Evolutionary conservation across 1,284 basidiomycete species (phyloP).

Genomic region (Microbotryum scabiosae): DNA sequence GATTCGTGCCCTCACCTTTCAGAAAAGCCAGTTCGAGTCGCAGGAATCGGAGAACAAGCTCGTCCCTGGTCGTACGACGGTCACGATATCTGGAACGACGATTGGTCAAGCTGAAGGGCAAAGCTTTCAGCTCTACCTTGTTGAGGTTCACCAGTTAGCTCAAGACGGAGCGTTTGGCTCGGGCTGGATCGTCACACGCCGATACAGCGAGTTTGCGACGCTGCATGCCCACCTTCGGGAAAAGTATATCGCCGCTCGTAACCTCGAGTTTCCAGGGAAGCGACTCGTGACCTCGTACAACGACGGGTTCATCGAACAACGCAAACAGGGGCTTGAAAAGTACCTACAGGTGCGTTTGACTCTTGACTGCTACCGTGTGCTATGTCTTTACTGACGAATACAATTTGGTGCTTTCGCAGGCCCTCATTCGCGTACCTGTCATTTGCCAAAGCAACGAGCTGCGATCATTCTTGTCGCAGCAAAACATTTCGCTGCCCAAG

Average conservation of each 20-base stretch:
- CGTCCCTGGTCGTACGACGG: slow-evolving; percentile 64
- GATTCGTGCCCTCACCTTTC: slow-evolving; percentile 72
- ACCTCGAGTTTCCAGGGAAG: slow-evolving; percentile 81
- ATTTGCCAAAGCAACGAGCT: slow-evolving; percentile 78
- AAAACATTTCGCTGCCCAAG: slow-evolving; percentile 40
- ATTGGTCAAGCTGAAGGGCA: slow-evolving; percentile 54
- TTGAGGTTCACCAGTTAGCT: slow-evolving; percentile 80
- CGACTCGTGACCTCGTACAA: slow-evolving; percentile 66
- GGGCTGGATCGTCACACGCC: slow-evolving; percentile 81
- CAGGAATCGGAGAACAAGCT: slow-evolving; percentile 79
- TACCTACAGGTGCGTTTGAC: slow-evolving; percentile 60
- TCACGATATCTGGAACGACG: slow-evolving; percentile 61
- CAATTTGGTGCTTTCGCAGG: slow-evolving; percentile 45
- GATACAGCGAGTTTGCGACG: slow-evolving; percentile 89
- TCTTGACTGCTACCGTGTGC: slow-evolving; percentile 39
- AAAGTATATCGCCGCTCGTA: slow-evolving; percentile 55
- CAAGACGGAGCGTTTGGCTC: slow-evolving; percentile 62
- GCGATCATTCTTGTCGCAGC: slow-evolving; percentile 75
- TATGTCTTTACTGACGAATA: neutral
- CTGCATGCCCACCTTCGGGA: slow-evolving; percentile 79
- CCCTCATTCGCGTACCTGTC: slow-evolving; percentile 58
- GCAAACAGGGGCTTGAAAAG: slow-evolving; percentile 69
- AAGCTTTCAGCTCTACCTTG: slow-evolving; percentile 74
- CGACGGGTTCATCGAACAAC: slow-evolving; percentile 72
- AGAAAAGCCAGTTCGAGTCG: slow-evolving; percentile 81